Conservation (phyloP, 805 yeast species). For the Candida tammaniensis region DNA sequence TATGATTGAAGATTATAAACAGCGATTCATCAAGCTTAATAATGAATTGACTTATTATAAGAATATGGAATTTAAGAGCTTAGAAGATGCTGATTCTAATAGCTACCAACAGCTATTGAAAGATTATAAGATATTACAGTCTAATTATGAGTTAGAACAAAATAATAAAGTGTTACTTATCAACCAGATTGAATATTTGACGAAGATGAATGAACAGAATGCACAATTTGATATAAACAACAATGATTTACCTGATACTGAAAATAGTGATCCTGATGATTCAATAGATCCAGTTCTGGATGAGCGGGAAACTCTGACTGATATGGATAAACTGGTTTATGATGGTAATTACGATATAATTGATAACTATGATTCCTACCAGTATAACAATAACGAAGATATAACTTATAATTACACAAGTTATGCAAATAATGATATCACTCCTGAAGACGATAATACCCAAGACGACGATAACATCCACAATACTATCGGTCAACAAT, state of each 20-base stretch:
- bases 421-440: slow-evolving; percentile 11
- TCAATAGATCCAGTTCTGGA: slow-evolving; percentile 3
- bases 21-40: slow-evolving; percentile 19
- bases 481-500: slow-evolving; percentile 1
- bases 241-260: no score
- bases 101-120: slow-evolving; percentile 22
- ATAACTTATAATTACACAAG: slow-evolving; percentile 13
- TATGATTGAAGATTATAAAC: slow-evolving; percentile 30
- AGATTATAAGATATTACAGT: slow-evolving; percentile 41
- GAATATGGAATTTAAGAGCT: slow-evolving; percentile 11
- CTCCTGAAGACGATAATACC: slow-evolving; percentile 7
- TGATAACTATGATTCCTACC: background rate
- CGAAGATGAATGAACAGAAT: slow-evolving; percentile 21
- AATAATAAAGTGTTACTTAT: slow-evolving; percentile 51
- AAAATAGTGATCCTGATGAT: background rate
- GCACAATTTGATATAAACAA: background rate
- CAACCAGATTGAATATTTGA: slow-evolving; percentile 51
- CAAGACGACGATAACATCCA: background rate
- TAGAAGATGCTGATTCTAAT: slow-evolving; percentile 6
- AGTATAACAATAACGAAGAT: slow-evolving; percentile 6
- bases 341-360: slow-evolving; percentile 1
- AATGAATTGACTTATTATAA: slow-evolving; percentile 17
- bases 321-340: background rate
- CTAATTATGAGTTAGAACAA: slow-evolving; percentile 51
- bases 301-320: slow-evolving; percentile 2